Base-by-base conservation (phyloP, 805 yeast genomes). In the Cyberlindnera japonica region DNA sequence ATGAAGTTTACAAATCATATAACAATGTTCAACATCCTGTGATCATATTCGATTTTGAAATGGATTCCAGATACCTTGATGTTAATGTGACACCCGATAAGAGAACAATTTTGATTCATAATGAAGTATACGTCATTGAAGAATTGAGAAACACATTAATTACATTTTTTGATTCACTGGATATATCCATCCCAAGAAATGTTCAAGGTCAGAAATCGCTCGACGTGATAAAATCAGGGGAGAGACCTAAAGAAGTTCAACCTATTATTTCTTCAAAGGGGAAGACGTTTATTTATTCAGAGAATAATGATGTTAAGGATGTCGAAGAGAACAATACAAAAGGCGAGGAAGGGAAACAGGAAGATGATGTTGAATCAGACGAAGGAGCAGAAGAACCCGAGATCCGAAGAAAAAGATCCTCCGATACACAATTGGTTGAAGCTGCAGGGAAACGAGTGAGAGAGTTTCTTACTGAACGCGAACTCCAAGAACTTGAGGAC, bases 31-130 rank as follows among this genome's bases (percentile, higher is more conserved):
- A 89, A 54, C 72, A 58, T 38, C 98, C 98, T 0, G 75, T 78
- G 10, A 68, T 84, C 35, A 68, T 88, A 3, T 51, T 87, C 3
- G 71, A 93, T 58, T 49, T 93, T 16, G 53, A 55, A 12, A 56
- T 87, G 6, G 70, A 74, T 29, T 68, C 83, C 0, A 51, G 55
- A 19, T 64, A 68, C 27, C 45, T 82, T n/a, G 99, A 93, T 62
- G 71, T 93, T 15, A 93, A 93, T 60, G 84, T 93, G 1, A 81
- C 96, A 0, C 98, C 99, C 0, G 97, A 93, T 58, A 93, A 93
- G 57, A 68, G 91, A 38, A 75, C 79, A 3, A 69, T 90, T 2
- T 56, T 85, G 52, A 56, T 89, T 2, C 88, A 81, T 43, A 69
- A 79, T 45, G 97, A 90, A 58, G 57, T 61, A 4, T 58, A 64